Evolutionary conservation across 805 yeast genomes (phyloP).

Genomic region (Teunomyces funiuensis): DNA sequence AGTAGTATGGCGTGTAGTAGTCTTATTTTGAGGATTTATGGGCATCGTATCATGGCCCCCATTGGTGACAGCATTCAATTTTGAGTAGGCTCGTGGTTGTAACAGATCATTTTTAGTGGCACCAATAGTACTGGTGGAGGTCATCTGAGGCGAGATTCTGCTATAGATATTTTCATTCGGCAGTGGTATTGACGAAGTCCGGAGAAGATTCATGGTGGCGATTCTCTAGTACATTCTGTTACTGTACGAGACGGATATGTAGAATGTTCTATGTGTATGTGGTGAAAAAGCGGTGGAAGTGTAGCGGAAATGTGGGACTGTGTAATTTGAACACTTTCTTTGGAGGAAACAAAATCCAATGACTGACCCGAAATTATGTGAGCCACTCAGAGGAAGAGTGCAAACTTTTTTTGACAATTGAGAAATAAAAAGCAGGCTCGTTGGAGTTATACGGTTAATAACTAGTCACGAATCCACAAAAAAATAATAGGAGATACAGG

Average conservation of each 20-base stretch:
- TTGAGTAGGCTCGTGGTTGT: conserved; percentile 1
- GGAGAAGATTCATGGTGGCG: conserved; percentile 3
- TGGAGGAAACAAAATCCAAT: background rate
- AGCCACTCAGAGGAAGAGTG: background rate
- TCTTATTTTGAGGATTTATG: background rate
- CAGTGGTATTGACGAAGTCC: conserved; percentile 13
- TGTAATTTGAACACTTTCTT: background rate
- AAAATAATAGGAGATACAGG: background rate
- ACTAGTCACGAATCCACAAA: background rate
- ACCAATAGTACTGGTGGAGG: conserved; percentile 3
- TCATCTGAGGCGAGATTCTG: conserved; percentile 11
- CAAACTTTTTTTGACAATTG: background rate
- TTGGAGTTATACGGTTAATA: background rate
- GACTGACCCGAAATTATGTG: background rate
- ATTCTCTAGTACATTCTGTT: conserved; percentile 1
- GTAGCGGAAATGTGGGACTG: background rate
- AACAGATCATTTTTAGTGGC: background rate
- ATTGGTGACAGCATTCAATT: background rate
- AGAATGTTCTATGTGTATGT: background rate
- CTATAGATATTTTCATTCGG: conserved; percentile 12
- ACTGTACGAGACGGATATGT: background rate
- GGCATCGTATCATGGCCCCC: background rate
- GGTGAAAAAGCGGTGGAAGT: background rate
- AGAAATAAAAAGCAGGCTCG: background rate
- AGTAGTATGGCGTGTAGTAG: background rate